Evolutionary conservation across 2,329 filamentous ascomycete genomes (phyloP).

Genomic region (Colletotrichum godetiae): DNA sequence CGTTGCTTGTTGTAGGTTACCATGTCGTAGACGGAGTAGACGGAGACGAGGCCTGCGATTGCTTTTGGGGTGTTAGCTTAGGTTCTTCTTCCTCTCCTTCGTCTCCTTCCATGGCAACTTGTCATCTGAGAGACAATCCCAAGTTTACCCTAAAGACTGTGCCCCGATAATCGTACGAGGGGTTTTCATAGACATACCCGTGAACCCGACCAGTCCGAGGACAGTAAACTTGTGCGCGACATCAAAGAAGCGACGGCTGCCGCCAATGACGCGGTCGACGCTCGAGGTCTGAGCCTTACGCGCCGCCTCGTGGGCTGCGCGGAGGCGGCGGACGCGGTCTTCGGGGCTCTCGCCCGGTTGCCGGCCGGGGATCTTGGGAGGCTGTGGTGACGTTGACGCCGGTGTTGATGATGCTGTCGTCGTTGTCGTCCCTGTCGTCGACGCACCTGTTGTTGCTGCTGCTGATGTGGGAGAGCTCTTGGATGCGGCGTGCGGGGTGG

Average conservation of each 20-base stretch:
- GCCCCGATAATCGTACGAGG: not conserved
- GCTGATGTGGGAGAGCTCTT: slow-evolving; percentile 60
- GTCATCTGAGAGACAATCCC: too few species aligned
- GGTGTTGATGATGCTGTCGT: slow-evolving; percentile 36
- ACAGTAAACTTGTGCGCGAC: slow-evolving; percentile 67
- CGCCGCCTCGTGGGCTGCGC: slow-evolving; percentile 75
- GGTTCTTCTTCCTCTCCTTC: not conserved
- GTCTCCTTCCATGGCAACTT: too few species aligned
- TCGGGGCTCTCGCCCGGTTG: slow-evolving; percentile 70
- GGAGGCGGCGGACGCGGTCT: slow-evolving; percentile 75
- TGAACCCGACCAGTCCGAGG: slow-evolving; percentile 65
- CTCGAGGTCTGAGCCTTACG: slow-evolving; percentile 67
- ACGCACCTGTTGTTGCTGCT: slow-evolving; percentile 25
- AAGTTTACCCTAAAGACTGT: too few species aligned
- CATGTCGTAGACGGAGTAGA: slow-evolving; percentile 72
- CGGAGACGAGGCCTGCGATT: slow-evolving; percentile 65
- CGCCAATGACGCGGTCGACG: slow-evolving; percentile 61
- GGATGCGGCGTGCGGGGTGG: slow-evolving; percentile 72
- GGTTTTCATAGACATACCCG: slow-evolving; percentile 53
- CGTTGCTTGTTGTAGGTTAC: slow-evolving; percentile 70
- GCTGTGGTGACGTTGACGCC: slow-evolving; percentile 33
- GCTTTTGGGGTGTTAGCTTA: slow-evolving; percentile 47
- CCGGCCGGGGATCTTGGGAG: slow-evolving; percentile 36
- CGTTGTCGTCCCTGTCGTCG: slow-evolving; percentile 36
- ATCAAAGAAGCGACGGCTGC: slow-evolving; percentile 63